phyloP scores from a whole-genome alignment of 768 basidiomycete species.

The Hygrophorus russula region DNA sequence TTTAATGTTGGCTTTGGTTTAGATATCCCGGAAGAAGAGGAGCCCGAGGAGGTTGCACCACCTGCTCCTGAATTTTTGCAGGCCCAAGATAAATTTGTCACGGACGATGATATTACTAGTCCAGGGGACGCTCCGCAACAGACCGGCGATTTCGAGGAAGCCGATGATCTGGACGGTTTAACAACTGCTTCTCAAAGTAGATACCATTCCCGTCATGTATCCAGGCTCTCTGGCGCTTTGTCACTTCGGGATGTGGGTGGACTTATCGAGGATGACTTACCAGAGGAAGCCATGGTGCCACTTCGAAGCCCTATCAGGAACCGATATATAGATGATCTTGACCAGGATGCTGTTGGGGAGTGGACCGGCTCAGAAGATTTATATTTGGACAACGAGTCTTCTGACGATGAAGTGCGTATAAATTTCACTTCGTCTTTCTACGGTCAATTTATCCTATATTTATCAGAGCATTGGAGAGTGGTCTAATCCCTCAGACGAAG shows the following conservation, averaged over 20 bases:
- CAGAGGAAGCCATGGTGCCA: slow-evolving; percentile 12
- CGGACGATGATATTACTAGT: neutral
- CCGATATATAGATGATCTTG: slow-evolving; percentile 13
- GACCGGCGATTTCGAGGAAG: slow-evolving; percentile 12
- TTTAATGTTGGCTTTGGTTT: slow-evolving; percentile 74
- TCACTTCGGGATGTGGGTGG: slow-evolving; percentile 56
- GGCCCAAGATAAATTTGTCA: neutral
- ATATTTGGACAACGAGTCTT: slow-evolving; percentile 32
- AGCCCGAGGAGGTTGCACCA: slow-evolving; percentile 40
- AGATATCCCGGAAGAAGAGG: slow-evolving; percentile 68
- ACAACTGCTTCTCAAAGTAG: slow-evolving; percentile 39
- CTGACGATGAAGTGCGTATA: slow-evolving; percentile 60
- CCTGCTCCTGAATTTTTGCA: slow-evolving; percentile 17
- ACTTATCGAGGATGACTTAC: slow-evolving; percentile 22
- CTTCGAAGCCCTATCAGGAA: slow-evolving; percentile 1
- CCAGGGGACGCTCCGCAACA: slow-evolving; percentile 8
- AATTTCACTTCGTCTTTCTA: slow-evolving; percentile 5
- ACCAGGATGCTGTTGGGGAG: slow-evolving; percentile 41
- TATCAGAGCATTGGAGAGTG: slow-evolving; percentile 75
- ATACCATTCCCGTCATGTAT: slow-evolving; percentile 60
- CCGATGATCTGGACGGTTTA: slow-evolving; percentile 22
- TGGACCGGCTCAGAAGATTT: slow-evolving; percentile 82
- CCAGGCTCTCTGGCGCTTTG: slow-evolving; percentile 54
- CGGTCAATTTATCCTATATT: neutral
- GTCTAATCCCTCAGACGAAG: slow-evolving; percentile 88